A percentile compares a stretch with the other conserved stretches of the same genome.
phyloP scores from a whole-genome alignment of 2,329 filamentous ascomycete genomes.

The Clonostachys chloroleuca region DNA sequence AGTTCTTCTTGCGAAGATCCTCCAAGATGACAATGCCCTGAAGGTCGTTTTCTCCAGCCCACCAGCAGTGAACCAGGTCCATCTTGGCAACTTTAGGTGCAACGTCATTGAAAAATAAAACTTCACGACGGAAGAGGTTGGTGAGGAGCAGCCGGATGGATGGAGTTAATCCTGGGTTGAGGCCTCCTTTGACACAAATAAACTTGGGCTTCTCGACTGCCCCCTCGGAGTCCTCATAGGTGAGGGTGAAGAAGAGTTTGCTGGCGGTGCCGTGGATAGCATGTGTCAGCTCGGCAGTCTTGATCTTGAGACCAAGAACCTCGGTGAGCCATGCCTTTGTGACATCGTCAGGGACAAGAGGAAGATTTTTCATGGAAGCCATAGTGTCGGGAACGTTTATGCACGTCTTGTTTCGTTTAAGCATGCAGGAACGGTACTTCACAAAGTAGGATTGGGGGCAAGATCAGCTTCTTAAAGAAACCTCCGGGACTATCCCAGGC shows the following conservation, averaged over 20 bases:
- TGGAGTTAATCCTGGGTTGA: constrained; percentile 21
- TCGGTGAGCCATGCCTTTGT: not conserved
- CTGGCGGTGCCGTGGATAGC: constrained; percentile 14
- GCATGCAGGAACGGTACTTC: no score
- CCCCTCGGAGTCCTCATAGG: constrained; percentile 13
- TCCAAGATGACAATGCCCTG: constrained; percentile 32
- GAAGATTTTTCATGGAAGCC: not conserved
- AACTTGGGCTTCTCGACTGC: constrained; percentile 1
- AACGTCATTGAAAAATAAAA: constrained; percentile 26
- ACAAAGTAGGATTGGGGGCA: no score
- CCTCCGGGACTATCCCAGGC: no score
- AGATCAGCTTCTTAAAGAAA: no score
- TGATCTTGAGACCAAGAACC: not conserved
- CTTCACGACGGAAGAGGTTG: constrained; percentile 23
- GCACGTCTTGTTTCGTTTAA: no score
- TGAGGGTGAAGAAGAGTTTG: constrained; percentile 18
- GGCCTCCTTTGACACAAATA: constrained; percentile 30
- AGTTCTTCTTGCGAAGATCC: constrained; percentile 21
- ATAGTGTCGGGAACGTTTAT: no score
- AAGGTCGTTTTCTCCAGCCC: constrained; percentile 10
- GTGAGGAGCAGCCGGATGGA: constrained; percentile 17
- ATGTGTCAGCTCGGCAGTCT: not conserved
- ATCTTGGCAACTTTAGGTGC: constrained; percentile 25
- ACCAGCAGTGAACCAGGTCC: constrained; percentile 17
- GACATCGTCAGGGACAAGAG: not conserved